Percentiles rank a stretch among this genome's conserved stretches.
Evolutionary conservation across 176 grass and related monocot genomes (phyloP).

Genomic region (Bolboschoenus planiculmis): DNA sequence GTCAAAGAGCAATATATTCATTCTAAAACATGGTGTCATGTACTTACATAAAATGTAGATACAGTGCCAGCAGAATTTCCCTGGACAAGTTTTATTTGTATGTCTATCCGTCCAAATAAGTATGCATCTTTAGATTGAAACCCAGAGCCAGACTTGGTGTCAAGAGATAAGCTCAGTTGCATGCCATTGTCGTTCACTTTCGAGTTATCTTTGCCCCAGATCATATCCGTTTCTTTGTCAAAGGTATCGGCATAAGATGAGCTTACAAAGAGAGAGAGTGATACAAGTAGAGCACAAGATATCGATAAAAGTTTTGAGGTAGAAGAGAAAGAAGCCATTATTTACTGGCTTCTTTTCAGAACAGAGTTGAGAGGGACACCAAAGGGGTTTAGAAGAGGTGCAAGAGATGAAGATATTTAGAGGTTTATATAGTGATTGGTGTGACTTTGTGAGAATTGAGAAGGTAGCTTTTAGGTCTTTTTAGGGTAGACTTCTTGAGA

Average conservation of each 20-base stretch:
- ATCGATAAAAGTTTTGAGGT: background rate
- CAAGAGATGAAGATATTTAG: background rate
- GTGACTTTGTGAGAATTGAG: background rate
- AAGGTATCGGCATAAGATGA: conserved; percentile 24
- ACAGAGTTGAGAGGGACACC: background rate
- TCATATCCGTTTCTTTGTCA: conserved; percentile 19
- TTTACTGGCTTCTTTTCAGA: conserved; percentile 3
- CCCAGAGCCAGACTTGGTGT: conserved; percentile 16
- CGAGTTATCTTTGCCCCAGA: conserved; percentile 32
- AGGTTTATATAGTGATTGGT: conserved; percentile 22
- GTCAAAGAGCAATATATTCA: background rate
- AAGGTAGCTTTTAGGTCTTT: background rate
- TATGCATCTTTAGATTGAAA: conserved; percentile 42
- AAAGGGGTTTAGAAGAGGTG: background rate
- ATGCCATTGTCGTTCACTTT: conserved; percentile 15
- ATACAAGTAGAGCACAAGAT: background rate
- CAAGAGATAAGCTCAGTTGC: conserved; percentile 35
- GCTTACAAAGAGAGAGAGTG: background rate
- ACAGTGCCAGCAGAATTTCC: conserved; percentile 48
- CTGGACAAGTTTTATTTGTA: conserved; percentile 47
- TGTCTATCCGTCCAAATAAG: conserved; percentile 52
- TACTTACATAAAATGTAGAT: conserved; percentile 53
- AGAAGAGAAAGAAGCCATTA: conserved; percentile 22
- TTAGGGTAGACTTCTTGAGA: background rate
- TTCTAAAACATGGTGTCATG: background rate